phyloP scores from a whole-genome alignment of 2,329 filamentous ascomycete species.

The Cladosporium oxysporum region DNA sequence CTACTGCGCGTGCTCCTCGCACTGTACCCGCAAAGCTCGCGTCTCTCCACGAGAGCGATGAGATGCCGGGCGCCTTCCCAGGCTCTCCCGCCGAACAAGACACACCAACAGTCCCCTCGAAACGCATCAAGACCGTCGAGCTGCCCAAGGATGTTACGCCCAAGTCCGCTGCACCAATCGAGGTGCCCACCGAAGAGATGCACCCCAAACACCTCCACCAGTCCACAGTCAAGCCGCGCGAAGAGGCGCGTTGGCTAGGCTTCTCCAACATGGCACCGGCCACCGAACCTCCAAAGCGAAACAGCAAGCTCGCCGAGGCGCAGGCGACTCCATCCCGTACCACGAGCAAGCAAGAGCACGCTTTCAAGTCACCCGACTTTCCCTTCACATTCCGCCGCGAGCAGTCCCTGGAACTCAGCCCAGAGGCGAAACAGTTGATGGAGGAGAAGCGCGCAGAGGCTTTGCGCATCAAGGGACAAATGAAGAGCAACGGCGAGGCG shows the following conservation, averaged over 20 bases:
- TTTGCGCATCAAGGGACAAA: constrained; percentile 67
- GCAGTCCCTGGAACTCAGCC: constrained; percentile 59
- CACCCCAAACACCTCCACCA: constrained; percentile 81
- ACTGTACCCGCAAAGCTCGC: constrained; percentile 44
- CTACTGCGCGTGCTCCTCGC: constrained; percentile 30
- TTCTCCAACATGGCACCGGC: constrained; percentile 73
- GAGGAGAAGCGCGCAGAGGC: constrained; percentile 72
- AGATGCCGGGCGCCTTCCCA: constrained; percentile 41
- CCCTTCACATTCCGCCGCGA: constrained; percentile 63
- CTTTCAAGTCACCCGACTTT: constrained; percentile 60
- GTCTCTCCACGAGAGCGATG: constrained; percentile 48
- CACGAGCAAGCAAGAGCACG: constrained; percentile 35
- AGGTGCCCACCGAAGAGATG: constrained; percentile 80
- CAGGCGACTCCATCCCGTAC: constrained; percentile 63
- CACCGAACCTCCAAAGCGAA: constrained; percentile 48
- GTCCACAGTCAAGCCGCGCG: constrained; percentile 71
- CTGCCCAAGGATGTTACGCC: constrained; percentile 53
- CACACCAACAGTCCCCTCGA: constrained; percentile 18
- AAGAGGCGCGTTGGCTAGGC: constrained; percentile 78
- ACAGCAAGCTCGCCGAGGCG: constrained; percentile 44
- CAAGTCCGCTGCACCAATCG: constrained; percentile 63
- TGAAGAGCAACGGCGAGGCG: constrained; percentile 63
- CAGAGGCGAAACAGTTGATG: constrained; percentile 62
- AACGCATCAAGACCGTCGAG: constrained; percentile 28
- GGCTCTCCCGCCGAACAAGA: constrained; percentile 25